Base-by-base conservation (phyloP, 73 alveolate species). In the Symbiodinium natans region DNA sequence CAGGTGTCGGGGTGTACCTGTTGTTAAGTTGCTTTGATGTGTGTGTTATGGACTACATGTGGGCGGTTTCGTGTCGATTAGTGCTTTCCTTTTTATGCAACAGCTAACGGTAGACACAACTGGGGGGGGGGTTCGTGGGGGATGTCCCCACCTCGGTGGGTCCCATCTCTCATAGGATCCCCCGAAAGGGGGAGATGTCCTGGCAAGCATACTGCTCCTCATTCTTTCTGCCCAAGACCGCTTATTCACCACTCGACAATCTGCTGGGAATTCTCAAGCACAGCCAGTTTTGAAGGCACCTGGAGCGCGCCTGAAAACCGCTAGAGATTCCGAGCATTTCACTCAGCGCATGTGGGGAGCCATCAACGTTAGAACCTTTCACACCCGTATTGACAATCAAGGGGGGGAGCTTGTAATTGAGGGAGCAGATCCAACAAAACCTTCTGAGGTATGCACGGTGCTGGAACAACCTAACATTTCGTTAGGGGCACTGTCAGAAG, bases 271-370 rank as follows among this genome's bases (percentile, higher is more conserved):
- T 46, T 6, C 13, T 46, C 59, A 13, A 46, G 59, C 59, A 56
- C 92, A 59, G 92, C 92, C 92, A 42, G 41, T 34, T 8, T 10
- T 83, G 92, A 83, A 41, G 92, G 92, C 92, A 42, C 31, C 42
- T 0, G 41, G 31, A 8, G 21, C 43, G 31, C 75, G 92, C 92
- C 74, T 9, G 92, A 83, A 15, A 40, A 8, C 75, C 74, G 36
- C 29, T 83, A 48, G 90, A 82, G 40, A 6, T 36, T 68, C 25
- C 34, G 34, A 21, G 17, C 56, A 82, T 33, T 3, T 43, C 38
- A 39, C 33, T 17, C 9, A 38, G 17, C 38, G 21, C 46, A 34
- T 17, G 5, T 82, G 90, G 90, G 90, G 90, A 41, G 90, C 90
- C 40, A 29, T 82, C 36, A 82, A 82, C 25, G 90, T 82, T 1